A percentile compares a stretch with the other conserved stretches of the same genome.
phyloP scores from a whole-genome alignment of 192 early-diverging fungal species.

The Ambispora gerdemannii region DNA sequence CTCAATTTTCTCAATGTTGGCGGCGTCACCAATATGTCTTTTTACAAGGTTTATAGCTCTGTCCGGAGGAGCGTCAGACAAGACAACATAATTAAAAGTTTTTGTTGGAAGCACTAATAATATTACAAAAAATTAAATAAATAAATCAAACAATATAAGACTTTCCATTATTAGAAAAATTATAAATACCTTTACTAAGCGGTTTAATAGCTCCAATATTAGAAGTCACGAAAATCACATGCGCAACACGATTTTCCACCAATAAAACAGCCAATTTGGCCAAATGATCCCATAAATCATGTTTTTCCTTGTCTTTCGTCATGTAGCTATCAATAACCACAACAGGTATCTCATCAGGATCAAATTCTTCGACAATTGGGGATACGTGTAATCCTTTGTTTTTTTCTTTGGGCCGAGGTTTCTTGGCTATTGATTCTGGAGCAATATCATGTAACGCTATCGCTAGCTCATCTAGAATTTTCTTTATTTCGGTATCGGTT shows the following conservation, averaged over 20 bases:
- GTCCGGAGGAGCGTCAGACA: conserved; percentile 70
- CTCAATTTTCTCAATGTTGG: conserved; percentile 38
- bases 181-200: conserved; percentile 61
- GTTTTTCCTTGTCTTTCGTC: conserved; percentile 62
- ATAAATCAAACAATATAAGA: background rate
- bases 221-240: conserved; percentile 85
- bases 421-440: conserved; percentile 30
- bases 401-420: conserved; percentile 4
- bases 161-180: background rate
- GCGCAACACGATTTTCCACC: conserved; percentile 80
- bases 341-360: conserved; percentile 72
- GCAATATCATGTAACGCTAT: conserved; percentile 57
- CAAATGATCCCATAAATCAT: conserved; percentile 66
- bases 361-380: conserved; percentile 25
- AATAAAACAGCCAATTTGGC: conserved; percentile 82
- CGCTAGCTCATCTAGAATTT: conserved; percentile 81
- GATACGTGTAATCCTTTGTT: background rate
- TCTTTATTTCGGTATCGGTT: conserved; percentile 75
- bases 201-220: conserved; percentile 65
- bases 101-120: conserved; percentile 68
- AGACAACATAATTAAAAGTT: conserved; percentile 61
- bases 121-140: too few species aligned
- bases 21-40: conserved; percentile 40
- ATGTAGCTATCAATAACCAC: conserved; percentile 87
- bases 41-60: conserved; percentile 59